Percentiles rank a stretch among this genome's conserved stretches.
Conservation (phyloP, 2,329 filamentous ascomycete species). For the Calycina marina region DNA sequence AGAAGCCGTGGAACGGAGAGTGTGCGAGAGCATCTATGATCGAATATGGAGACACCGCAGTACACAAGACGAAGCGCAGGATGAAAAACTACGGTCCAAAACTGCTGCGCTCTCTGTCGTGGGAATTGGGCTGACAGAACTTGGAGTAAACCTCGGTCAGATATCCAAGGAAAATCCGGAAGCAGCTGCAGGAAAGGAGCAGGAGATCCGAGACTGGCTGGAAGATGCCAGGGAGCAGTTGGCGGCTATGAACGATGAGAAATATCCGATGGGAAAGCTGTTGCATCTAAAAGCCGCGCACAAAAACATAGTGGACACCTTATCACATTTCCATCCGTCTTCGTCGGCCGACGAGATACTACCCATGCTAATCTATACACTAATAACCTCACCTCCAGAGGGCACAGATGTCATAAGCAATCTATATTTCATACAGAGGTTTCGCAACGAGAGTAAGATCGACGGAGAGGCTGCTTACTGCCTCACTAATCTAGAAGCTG, state of each 20-base stretch:
- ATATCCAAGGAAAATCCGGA: constrained; percentile 38
- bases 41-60: constrained; percentile 83
- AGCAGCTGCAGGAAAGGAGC: constrained; percentile 41
- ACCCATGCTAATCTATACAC: constrained; percentile 87
- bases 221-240: constrained; percentile 58
- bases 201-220: constrained; percentile 60
- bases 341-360: constrained; percentile 96
- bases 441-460: constrained; percentile 71
- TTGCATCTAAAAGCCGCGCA: constrained; percentile 79
- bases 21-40: constrained; percentile 74
- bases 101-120: constrained; percentile 84
- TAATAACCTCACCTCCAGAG: constrained; percentile 81
- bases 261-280: constrained; percentile 81
- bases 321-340: constrained; percentile 52
- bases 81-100: constrained; percentile 87
- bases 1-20: constrained; percentile 77
- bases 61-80: constrained; percentile 86
- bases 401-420: constrained; percentile 86
- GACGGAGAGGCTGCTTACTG: constrained; percentile 94
- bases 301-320: constrained; percentile 84
- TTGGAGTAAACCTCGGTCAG: constrained; percentile 61
- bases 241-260: constrained; percentile 69
- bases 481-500: constrained; percentile 86
- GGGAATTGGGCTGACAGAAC: constrained; percentile 73
- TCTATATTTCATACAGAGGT: constrained; percentile 84